Conservation (phyloP, 139 green algal species). For the Volvox reticuliferus region DNA sequence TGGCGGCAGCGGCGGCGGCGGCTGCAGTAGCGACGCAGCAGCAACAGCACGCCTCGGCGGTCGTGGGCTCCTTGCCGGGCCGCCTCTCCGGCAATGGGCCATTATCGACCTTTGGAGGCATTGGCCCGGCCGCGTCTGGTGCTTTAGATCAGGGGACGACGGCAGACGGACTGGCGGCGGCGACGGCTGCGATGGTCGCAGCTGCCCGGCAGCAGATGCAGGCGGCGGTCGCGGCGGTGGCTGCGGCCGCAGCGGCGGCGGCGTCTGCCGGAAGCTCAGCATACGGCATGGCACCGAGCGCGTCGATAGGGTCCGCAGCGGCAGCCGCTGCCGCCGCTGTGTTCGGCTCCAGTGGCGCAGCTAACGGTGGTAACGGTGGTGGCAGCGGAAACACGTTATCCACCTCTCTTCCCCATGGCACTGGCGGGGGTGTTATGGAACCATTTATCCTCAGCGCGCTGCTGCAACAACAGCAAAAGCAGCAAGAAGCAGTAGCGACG, state of each 20-base stretch:
- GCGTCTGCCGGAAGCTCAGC: background rate
- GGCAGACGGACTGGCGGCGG: background rate
- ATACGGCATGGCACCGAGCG: slow-evolving; percentile 5
- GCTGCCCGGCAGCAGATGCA: background rate
- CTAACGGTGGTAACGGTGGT: background rate
- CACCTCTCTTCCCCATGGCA: background rate
- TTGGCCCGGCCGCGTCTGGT: background rate
- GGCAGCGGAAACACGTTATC: background rate
- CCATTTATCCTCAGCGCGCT: background rate
- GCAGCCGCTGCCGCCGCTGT: slow-evolving; percentile 19
- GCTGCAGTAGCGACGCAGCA: slow-evolving; percentile 3
- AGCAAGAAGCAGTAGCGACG: background rate
- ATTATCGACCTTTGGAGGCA: background rate
- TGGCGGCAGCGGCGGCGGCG: slow-evolving; percentile 7
- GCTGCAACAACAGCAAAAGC: slow-evolving; percentile 25
- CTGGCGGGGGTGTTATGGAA: background rate
- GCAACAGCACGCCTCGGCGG: background rate
- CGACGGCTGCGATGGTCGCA: background rate
- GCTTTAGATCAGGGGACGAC: background rate
- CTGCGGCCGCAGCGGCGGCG: background rate
- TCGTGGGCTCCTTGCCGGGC: background rate
- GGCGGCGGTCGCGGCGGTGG: background rate
- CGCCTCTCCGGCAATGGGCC: background rate
- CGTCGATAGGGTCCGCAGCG: slow-evolving; percentile 1
- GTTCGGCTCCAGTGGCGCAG: background rate